Percentiles rank a stretch among this genome's conserved stretches.
Evolutionary conservation across 2,329 filamentous ascomycete species (phyloP).

Genomic region (Pseudopithomyces maydicus): DNA sequence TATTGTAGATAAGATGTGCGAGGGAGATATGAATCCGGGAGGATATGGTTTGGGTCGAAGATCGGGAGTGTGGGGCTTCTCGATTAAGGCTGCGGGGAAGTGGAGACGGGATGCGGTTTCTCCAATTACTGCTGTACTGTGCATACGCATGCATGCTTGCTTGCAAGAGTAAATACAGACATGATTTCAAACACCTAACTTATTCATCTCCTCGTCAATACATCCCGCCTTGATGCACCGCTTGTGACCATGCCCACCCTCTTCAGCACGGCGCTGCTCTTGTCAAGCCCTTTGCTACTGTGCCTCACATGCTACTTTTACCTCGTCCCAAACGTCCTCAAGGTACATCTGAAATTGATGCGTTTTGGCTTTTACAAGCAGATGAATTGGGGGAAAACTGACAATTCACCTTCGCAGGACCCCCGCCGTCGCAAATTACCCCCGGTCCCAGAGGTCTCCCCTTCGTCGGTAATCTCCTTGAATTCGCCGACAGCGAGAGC

Average conservation of each 20-base stretch:
- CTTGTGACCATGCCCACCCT: background rate
- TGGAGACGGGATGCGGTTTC: background rate
- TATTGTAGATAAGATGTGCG: too few relatives aligned
- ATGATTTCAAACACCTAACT: background rate
- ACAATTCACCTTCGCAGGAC: conserved; percentile 22
- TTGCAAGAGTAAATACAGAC: background rate
- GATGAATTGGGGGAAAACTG: background rate
- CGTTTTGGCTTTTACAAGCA: background rate
- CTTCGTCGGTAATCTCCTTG: conserved; percentile 47
- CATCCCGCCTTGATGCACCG: too few relatives aligned
- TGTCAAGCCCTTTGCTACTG: conserved; percentile 23
- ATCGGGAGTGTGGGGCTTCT: background rate
- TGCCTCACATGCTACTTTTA: conserved; percentile 32
- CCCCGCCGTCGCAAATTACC: conserved; percentile 41
- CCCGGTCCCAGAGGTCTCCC: conserved; percentile 48
- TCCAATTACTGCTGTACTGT: background rate
- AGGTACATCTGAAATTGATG: conserved; percentile 17
- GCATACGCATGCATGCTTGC: too few relatives aligned
- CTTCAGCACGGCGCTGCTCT: conserved; percentile 18
- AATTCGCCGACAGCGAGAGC: conserved; percentile 42
- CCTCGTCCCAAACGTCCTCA: conserved; percentile 36
- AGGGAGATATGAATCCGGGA: too few relatives aligned
- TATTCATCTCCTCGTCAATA: too few relatives aligned
- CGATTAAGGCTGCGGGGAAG: background rate
- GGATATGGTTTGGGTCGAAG: too few relatives aligned